Evolutionary conservation across 2,329 filamentous ascomycete genomes (phyloP), one percentile per base, ranked within the genome.

Genomic region (Didymella segeticola): DNA sequence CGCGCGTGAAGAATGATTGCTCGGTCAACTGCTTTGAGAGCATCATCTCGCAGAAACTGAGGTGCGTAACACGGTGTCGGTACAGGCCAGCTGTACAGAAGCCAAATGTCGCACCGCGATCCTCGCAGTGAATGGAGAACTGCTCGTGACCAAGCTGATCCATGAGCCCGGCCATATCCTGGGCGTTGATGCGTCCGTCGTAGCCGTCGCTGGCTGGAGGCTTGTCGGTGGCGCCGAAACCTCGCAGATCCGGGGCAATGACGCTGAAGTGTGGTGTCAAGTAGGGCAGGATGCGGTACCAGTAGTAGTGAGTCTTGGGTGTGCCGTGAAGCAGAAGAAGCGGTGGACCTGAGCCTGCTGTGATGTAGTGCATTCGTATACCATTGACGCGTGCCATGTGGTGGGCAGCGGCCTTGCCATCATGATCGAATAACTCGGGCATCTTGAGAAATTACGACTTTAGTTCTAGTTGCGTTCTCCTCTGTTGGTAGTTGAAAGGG

Each of bases 41-140:
- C 31, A 66, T 57, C 61, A 62, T 64, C 15, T 66, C 57, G 43
- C 63, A 62, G 43, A 64, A 63, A 15, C 56, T 58, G 8, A 61
- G 43, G 22, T 64, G 60, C 14, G 57, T 64, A 2, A 66, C 57
- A 4, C 61, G 47, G 11, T 57, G 47, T 0, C 57, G 53, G 29
- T 66, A 60, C 23, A 64, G 34, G 4, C 61, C 61, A 4, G 63
- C 60, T 5, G 62, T 56, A 27, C 61, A 64, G 20, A 63, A 64
- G 0, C 57, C 61, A 38, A 58, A 61, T 2, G 61, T 66, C 3
- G 52, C 63, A 19, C 60, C 60, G 1, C 59, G 56, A 30, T 62
- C 59, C 41, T 64, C 59, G 88, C 93, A 20, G 77, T 96, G 53
- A 86, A 89, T 64, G 83, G 89, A 37, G 87, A 93, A 74, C 88